phyloP scores from a whole-genome alignment of 345 rosid genomes.

The Populus euphratica region DNA sequence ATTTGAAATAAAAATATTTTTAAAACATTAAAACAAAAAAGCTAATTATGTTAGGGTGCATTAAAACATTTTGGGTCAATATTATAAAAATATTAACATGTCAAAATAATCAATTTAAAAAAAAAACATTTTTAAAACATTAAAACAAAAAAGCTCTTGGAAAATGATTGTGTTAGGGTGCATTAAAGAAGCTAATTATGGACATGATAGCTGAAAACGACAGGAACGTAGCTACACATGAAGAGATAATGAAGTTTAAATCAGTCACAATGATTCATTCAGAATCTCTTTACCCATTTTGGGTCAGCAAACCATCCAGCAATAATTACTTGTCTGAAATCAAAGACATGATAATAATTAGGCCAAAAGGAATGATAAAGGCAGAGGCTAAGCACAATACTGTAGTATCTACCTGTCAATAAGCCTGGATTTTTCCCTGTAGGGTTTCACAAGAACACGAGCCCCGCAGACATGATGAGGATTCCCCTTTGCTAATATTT shows the following conservation, averaged over 20 bases:
- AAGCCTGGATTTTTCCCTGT: conserved; percentile 77
- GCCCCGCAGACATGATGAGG: conserved; percentile 94
- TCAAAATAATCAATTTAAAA: too few relatives aligned
- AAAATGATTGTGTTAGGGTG: too few relatives aligned
- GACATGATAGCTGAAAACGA: conserved; percentile 12
- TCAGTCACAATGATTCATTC: background rate
- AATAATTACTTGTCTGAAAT: background rate
- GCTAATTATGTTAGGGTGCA: too few relatives aligned
- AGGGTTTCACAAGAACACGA: conserved; percentile 96
- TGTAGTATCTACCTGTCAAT: conserved; percentile 44
- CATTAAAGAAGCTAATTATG: background rate
- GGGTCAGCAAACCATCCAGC: background rate
- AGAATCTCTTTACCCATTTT: conserved; percentile 9
- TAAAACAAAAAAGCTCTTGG: too few relatives aligned
- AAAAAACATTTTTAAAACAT: too few relatives aligned
- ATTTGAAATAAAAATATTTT: too few relatives aligned
- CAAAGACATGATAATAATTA: background rate
- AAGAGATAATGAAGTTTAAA: conserved; percentile 17
- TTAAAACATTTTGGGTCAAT: too few relatives aligned
- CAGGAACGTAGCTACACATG: conserved; percentile 7
- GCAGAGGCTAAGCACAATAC: background rate
- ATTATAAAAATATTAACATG: too few relatives aligned
- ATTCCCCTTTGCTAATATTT: conserved; percentile 73
- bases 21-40: too few relatives aligned
- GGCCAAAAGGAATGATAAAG: background rate